Evolutionary conservation across 352 stramenopile genomes (phyloP), one percentile per base, ranked within the genome.

Genomic region (Phytopythium oedochilum): DNA sequence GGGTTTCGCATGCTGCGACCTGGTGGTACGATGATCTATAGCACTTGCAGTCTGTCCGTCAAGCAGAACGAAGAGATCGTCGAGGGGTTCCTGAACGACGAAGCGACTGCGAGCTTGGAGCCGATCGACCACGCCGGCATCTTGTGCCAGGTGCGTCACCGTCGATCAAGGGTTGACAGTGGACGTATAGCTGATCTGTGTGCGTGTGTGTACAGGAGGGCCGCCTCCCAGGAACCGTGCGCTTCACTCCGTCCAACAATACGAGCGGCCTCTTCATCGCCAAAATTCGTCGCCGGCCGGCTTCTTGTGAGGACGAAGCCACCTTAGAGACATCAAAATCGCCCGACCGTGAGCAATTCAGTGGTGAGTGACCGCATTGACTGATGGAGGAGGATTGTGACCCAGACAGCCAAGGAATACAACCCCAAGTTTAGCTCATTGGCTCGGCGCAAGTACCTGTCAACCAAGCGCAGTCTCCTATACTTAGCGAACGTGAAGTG

Each of bases 11-110:
- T 96, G 32, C 71, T 98, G n/a, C 79, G 78, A 55, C 64, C 63
- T 15, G 93, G 92, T 35, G 95, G 95, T 12, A 79, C 59, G 8
- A 81, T 98, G 73, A 82, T 98, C n/a, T 98, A 98, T 68, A 97
- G 89, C 53, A 98, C 92, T 9, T 98, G 95, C 70, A 98, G 91
- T 51, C 73, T 98, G 18, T 97, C 87, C 1, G 55, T 89, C 20
- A 77, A 84, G 59, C 92, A 98, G 68, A 98, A 98, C 63, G 93
- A 98, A 71, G 72, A 89, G 3, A 78, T 98, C n/a, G 89, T 98
- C 10, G 39, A 58, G 9, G 74, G 56, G 28, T 86, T 98, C 34
- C 67, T 98, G 1, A 35, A 75, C 15, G 63, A 75, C 8, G 63
- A 81, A 44, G 47, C 67, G 0, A 50, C 45, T 2, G 80, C 78